Base-by-base conservation (phyloP, 1,284 basidiomycete genomes). In the Butyriboletus appendiculatus region DNA sequence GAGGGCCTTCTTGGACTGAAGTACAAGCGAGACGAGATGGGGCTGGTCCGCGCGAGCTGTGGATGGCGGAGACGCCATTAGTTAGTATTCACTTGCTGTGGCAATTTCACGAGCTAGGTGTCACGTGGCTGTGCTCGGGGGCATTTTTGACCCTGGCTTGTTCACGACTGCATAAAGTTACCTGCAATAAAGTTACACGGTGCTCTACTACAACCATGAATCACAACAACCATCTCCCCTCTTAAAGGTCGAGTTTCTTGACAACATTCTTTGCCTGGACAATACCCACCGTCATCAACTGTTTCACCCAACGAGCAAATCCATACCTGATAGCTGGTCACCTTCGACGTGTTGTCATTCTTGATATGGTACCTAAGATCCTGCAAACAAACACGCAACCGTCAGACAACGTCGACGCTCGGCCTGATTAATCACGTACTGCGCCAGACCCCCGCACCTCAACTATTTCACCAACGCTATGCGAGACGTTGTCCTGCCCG, bases 1-100 rank as follows among this genome's bases (percentile, higher is more conserved):
- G 5, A 92, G 77, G 0, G 88, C 90, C 62, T 88, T 88, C 77
- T 90, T 88, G 0, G 90, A 90, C 61, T 89, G 84, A 1, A 87
- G 70, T 9, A 89, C 86, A 10, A 92, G 80, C n/a, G 87, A 82
- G 35, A 88, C 80, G 22, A 92, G 79, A 57, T 86, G 78, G 8
- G 81, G 76, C 45, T 76, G 76, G 45, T 76, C 72, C n/a, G 54
- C 57, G 44, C 52, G 60, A 16, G 49, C 11, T 44, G 42, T 33
- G n/a, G 45, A 22, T 9, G 59, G 56, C 18, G 59, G 56, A n/a
- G 66, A 61, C 4, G 56, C 38, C 67, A 70, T 67, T 9, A 14
- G n/a, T 24, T 6, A 9, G 15, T 12, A 3, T 18, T 20, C 18
- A n/a, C 20, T 20, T 38, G 43, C 28, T 22, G 15, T 45, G 6